Percentiles rank a stretch among this genome's conserved stretches.
These are phyloP conservation scores for Helotiales sp. DNA, from an alignment of 2,329 filamentous ascomycete genomes.

Conservation along the genomic window DNA sequence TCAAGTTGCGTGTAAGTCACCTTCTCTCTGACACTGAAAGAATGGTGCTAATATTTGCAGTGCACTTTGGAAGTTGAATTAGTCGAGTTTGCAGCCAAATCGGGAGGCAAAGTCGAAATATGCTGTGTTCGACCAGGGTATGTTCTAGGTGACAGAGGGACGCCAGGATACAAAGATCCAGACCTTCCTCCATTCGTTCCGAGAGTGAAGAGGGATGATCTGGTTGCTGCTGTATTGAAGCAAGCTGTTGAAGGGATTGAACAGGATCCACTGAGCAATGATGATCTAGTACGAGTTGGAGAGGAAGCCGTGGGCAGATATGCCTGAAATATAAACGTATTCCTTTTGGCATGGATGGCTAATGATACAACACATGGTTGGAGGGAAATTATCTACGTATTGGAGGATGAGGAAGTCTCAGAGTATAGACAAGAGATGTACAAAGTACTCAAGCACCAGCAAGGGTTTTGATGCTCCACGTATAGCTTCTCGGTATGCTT, in stretches of 20 bases:
- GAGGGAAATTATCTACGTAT: too few species aligned
- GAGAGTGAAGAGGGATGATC: neutral
- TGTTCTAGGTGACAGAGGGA: slow-evolving; percentile 1
- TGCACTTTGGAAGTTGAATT: slow-evolving; percentile 4
- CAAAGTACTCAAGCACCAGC: too few species aligned
- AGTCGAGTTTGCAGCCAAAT: slow-evolving; percentile 1
- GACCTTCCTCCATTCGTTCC: neutral
- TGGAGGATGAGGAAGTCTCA: too few species aligned
- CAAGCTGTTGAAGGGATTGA: slow-evolving; percentile 2
- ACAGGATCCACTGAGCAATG: slow-evolving; percentile 1
- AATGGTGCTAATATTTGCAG: neutral
- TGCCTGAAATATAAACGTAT: neutral
- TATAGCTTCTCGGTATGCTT: too few species aligned
- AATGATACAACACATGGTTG: too few species aligned
- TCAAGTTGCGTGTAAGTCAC: neutral
- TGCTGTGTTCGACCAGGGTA: slow-evolving; percentile 10
- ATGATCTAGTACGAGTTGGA: neutral
- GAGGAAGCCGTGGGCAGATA: neutral
- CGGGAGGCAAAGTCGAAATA: neutral
- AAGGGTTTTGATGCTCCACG: too few species aligned
- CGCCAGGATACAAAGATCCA: neutral
- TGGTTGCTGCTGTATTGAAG: slow-evolving; percentile 1
- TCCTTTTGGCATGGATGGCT: too few species aligned
- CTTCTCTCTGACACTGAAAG: neutral
- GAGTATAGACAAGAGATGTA: too few species aligned